Evolutionary conservation across 2,329 filamentous ascomycete genomes (phyloP).

Genomic region (Botrytis paeoniae): DNA sequence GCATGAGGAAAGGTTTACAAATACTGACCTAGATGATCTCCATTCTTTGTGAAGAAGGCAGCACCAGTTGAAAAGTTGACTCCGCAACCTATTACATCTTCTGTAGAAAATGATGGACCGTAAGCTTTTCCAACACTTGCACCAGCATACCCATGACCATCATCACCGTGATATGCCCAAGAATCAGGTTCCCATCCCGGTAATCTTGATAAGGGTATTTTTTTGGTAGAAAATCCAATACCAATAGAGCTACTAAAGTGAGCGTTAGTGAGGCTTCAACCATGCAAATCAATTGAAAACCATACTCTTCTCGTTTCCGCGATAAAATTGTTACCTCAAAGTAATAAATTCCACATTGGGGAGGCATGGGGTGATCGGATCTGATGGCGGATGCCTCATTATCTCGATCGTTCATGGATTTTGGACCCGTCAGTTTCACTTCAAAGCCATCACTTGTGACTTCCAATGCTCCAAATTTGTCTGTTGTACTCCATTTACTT

Average conservation of each 20-base stretch:
- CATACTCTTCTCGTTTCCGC: conserved; percentile 65
- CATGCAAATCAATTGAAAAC: conserved; percentile 15
- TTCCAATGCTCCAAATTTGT: conserved; percentile 73
- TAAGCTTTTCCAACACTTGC: conserved; percentile 57
- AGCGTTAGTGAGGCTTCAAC: conserved; percentile 22
- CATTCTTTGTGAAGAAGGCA: conserved; percentile 69
- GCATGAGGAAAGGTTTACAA: neutral
- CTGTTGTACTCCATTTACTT: conserved; percentile 74
- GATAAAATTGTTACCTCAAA: conserved; percentile 71
- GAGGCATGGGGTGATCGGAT: conserved; percentile 81
- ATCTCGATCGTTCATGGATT: conserved; percentile 50
- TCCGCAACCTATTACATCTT: conserved; percentile 62
- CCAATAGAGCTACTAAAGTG: conserved; percentile 54
- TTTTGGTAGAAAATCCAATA: conserved; percentile 58
- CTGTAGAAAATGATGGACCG: conserved; percentile 52
- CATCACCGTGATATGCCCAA: conserved; percentile 68
- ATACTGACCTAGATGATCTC: conserved; percentile 51
- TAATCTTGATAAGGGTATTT: conserved; percentile 52
- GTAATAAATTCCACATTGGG: conserved; percentile 91
- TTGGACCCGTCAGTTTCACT: conserved; percentile 56
- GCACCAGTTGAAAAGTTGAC: conserved; percentile 62
- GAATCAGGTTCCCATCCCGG: conserved; percentile 67
- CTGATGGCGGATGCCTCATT: conserved; percentile 80
- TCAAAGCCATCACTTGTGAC: conserved; percentile 71
- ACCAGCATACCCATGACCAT: conserved; percentile 59